Evolutionary conservation across 2,329 filamentous ascomycete genomes (phyloP).

Genomic region (Lachnellula arida): DNA sequence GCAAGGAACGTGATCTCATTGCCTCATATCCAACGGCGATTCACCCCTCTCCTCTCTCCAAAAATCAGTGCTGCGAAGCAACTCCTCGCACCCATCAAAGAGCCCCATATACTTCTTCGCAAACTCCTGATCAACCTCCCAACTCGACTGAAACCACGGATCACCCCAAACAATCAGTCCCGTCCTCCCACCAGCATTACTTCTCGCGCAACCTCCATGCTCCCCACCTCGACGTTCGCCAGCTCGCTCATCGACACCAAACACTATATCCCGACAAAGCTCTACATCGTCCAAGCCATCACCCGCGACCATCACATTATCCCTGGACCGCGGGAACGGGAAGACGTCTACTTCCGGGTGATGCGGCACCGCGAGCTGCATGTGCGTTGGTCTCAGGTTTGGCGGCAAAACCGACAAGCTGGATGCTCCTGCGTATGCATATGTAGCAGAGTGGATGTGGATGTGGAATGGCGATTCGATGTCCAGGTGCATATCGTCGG

Average conservation of each 20-base stretch:
- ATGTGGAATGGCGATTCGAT: conserved; percentile 17
- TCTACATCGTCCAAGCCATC: conserved; percentile 33
- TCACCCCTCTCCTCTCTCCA: conserved; percentile 32
- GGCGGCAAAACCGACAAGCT: conserved; percentile 7
- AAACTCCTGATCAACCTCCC: conserved; percentile 45
- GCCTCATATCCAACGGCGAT: not conserved
- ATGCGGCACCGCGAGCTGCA: conserved; percentile 36
- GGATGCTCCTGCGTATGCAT: not conserved
- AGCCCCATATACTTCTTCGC: conserved; percentile 42
- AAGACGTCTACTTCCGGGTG: conserved; percentile 39
- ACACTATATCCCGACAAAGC: conserved; percentile 36
- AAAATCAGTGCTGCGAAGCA: conserved; percentile 35
- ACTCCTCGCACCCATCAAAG: conserved; percentile 35
- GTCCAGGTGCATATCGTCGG: conserved; percentile 13
- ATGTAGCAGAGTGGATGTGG: not conserved
- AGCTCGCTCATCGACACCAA: conserved; percentile 17
- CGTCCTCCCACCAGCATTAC: conserved; percentile 16
- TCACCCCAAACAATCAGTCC: conserved; percentile 47
- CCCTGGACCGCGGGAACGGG: conserved; percentile 35
- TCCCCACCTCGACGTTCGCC: not conserved
- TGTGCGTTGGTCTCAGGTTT: conserved; percentile 34
- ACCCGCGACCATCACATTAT: conserved; percentile 36
- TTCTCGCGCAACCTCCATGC: not conserved
- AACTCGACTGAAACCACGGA: conserved; percentile 39
- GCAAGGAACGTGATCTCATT: no score